phyloP scores from a whole-genome alignment of 768 basidiomycete species.

The Tricholoma flavovirens region DNA sequence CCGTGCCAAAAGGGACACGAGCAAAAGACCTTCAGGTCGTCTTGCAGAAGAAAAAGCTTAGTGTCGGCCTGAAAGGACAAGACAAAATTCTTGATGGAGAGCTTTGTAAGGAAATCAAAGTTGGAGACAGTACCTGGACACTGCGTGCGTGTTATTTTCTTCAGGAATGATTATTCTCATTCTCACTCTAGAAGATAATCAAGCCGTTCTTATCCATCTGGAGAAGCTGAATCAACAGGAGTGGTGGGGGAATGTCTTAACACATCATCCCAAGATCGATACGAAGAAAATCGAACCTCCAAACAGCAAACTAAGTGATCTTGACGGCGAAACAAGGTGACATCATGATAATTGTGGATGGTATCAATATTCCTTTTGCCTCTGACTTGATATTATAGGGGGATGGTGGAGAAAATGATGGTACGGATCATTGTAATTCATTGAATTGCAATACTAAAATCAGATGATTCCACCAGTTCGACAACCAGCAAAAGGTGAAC shows the following conservation, averaged over 20 bases:
- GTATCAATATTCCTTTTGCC: not conserved
- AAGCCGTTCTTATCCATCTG: conserved; percentile 66
- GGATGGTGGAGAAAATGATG: conserved; percentile 99
- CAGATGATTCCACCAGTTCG: conserved; percentile 42
- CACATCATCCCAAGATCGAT: conserved; percentile 94
- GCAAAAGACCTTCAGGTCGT: conserved; percentile 67
- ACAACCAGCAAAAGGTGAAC: conserved; percentile 68
- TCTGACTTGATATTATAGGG: conserved; percentile 39
- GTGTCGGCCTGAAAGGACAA: conserved; percentile 78
- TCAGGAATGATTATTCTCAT: not conserved
- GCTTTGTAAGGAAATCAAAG: conserved; percentile 87
- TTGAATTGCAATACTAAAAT: not conserved
- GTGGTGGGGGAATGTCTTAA: conserved; percentile 98
- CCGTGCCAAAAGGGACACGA: conserved; percentile 84
- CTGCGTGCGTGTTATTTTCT: conserved; percentile 50
- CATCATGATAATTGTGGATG: not conserved
- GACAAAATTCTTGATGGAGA: conserved; percentile 87
- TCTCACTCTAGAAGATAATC: conserved; percentile 61
- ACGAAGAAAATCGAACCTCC: conserved; percentile 93
- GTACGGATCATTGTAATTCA: conserved; percentile 38
- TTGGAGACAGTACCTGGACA: conserved; percentile 98
- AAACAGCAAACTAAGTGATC: conserved; percentile 92
- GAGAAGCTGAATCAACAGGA: conserved; percentile 84
- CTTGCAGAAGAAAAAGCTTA: conserved; percentile 79
- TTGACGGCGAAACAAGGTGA: conserved; percentile 91